Evolutionary conservation across 108 stramenopile species (phyloP), one percentile per base, ranked within the genome.

Genomic region (Pseudonitzschia pungens): DNA sequence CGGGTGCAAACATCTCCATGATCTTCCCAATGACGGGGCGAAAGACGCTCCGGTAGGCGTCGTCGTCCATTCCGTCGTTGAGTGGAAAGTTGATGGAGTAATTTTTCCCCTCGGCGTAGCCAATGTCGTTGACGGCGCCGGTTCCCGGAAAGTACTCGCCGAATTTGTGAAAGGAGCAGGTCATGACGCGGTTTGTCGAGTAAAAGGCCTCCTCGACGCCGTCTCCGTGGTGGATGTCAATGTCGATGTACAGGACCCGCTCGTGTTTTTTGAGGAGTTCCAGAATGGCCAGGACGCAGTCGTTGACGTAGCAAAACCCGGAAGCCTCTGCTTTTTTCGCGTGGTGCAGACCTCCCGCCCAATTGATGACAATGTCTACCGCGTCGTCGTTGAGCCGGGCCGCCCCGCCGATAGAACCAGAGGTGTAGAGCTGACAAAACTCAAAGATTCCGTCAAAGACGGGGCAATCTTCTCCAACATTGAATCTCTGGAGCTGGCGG

Each of bases 171-270:
- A 99, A 93, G 62, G 85, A 87, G 26, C 93, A 88, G 12, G 98
- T 99, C 98, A 99, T 99, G 71, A 99, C 98, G 5, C 97, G 89
- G 56, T 99, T 94, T 8, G 97, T 97, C 56, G 89, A 91, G 85
- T 99, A 99, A 81, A 99, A 99, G 20, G 98, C 98, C 79, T 99
- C 98, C 85, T 99, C 96, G 40, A 98, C 97, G 11, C 97, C 97
- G 79, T 98, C 97, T 27, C 96, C 97, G 70, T 98, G 97, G 76
- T 99, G 98, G 15, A 99, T 93, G 81, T 98, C 98, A 69, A 99
- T 99, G 80, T 99, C 98, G 72, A 99, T 91, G 76, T 99, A 99
- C 10, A 99, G 90, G 15, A 99, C 98, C 10, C 98, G 83, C 0
- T 95, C 92, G 80, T 99, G 97, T 32, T 94, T 81, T 84, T 99